Base-by-base conservation (phyloP, 2,329 filamentous ascomycete genomes). In the Trichoderma oligosporum region DNA sequence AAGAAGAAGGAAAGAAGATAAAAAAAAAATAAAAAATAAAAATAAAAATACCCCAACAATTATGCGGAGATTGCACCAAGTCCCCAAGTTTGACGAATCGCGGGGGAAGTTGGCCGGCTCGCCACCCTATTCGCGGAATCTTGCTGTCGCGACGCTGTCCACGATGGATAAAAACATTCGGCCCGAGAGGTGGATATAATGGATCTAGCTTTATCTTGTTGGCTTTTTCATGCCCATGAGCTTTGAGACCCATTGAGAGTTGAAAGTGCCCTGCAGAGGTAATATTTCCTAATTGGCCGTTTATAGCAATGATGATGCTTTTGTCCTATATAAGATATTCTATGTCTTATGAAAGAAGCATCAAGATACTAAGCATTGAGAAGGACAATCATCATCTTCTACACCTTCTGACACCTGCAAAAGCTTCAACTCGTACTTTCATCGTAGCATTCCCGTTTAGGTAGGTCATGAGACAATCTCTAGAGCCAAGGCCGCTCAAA, bases 91-190 rank as follows among this genome's bases (percentile, higher is more conserved):
- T 8, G 39, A 54, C 46, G 46, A 57, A 58, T 58, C 47, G 56
- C 47, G 56, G 56, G 56, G 56, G 25, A 52, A 22, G 29, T 38
- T 25, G 11, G 9, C 38, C 39, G 56, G 56, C 42, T 53, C 33
- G 29, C 25, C 35, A 53, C 47, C 47, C 56, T 33, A 58, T 58
- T 58, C 56, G 56, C 56, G 56, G 56, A 58, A 58, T 58, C 56
- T 53, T 39, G 24, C 39, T 31, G 47, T 46, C 46, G 46, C 47
- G 39, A 29, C 48, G 47, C 39, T 47, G 39, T 42, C 38, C 39
- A 35, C 12, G 36, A 12, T 18, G 20, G 7, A 35, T 44, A 7
- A 29, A 25, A 31, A 31, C 16, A 56, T 58, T 58, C 56, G 56
- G 56, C 24, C 56, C 56, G 56, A 58, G 47, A 39, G 31, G 46